Evolutionary conservation across 2,329 filamentous ascomycete genomes (phyloP), one percentile per base, ranked within the genome.

Genomic region (Aspergillus vadensis): DNA sequence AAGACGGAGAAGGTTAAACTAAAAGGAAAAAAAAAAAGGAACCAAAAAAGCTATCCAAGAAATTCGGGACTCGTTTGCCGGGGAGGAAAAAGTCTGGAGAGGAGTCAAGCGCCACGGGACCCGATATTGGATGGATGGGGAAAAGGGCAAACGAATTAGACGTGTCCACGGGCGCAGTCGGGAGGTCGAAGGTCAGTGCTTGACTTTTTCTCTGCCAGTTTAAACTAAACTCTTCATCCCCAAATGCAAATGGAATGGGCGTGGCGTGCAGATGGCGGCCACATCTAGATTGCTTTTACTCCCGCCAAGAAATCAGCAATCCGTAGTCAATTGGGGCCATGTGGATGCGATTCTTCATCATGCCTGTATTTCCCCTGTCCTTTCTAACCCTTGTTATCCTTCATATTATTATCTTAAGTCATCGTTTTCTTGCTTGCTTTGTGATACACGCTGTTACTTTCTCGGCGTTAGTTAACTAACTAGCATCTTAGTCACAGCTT

Each of bases 151-250:
- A 57, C 57, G 59, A 59, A 70, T 68, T 62, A 60, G 70, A 73
- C 70, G 64, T 69, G 70, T 73, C 71, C 68, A 64, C 67, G 63
- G 67, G 68, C 70, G 66, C 64, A 65, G 62, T 71, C 68, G 67
- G 58, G 56, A 60, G 27, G 63, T 57, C 58, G 43, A 60, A 63
- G 67, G 61, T 63, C 59, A 58, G 59, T 61, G 61, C 58, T 55
- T 51, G 12, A 36, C 12, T 15, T 36, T 32, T 15, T 15, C 32
- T 36, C 52, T 36, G 55, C 19, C 50, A 32, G 30, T 15, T 60
- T 62, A 19, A 36, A 36, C 10, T 32, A 38, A 36, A 36, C 32
- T 36, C 32, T 36, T 36, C 32, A 36, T 36, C 32, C 15, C 32
- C 8, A 52, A 21, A 23, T 38, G 43, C 8, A 52, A 21, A 23